Conservation (phyloP, 306 rosid species). For the Ormosia semicastrata region DNA sequence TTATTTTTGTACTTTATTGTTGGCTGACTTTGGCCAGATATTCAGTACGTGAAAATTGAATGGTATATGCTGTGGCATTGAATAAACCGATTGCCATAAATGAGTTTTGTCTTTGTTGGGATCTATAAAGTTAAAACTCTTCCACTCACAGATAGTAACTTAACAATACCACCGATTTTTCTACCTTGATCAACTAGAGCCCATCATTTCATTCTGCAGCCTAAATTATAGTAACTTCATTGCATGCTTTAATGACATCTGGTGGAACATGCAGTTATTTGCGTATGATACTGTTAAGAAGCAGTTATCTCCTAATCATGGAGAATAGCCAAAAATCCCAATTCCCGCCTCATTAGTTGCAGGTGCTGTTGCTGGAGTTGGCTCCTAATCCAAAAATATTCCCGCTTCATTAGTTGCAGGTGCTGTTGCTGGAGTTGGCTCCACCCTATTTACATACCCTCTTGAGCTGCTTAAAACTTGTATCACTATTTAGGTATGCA, state of each 20-base stretch:
- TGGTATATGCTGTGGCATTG: no score
- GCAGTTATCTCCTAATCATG: constrained; percentile 52
- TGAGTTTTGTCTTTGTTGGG: no score
- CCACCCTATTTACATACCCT: constrained; percentile 73
- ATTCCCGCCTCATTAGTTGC: constrained; percentile 68
- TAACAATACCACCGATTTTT: no score
- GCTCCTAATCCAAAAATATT: constrained; percentile 55
- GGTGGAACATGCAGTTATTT: constrained; percentile 53
- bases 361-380: constrained; percentile 81
- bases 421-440: constrained; percentile 80
- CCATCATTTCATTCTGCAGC: no score
- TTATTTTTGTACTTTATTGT: neutral
- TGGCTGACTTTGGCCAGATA: neutral
- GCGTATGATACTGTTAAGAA: constrained; percentile 72
- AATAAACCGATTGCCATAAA: no score
- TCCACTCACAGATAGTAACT: no score
- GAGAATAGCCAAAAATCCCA: constrained; percentile 49
- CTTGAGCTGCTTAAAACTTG: constrained; percentile 78
- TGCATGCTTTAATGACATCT: neutral
- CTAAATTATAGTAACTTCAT: no score
- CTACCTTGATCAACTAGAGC: no score
- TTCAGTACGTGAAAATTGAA: no score
- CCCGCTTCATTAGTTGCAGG: constrained; percentile 74
- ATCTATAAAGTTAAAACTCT: no score
- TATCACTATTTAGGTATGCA: constrained; percentile 59